phyloP scores from a whole-genome alignment of 495 filamentous ascomycete genomes.

The Penicillium cinerascens region DNA sequence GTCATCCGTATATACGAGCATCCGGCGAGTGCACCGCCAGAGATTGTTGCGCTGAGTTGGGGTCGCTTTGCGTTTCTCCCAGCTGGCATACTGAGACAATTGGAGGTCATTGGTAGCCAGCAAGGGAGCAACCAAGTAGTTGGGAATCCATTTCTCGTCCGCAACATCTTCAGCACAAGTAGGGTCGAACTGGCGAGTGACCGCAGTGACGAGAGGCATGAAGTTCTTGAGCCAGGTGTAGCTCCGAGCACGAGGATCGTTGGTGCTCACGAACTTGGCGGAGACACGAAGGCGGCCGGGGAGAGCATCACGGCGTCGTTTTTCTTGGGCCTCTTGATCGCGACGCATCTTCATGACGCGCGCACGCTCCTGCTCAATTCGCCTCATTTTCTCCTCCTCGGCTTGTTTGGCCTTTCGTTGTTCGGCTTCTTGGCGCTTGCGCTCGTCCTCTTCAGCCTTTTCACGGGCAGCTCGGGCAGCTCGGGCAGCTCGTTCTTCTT shows the following conservation, averaged over 20 bases:
- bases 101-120: constrained; percentile 73
- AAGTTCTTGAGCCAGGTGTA: constrained; percentile 47
- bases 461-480: constrained; percentile 44
- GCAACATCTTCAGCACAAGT: constrained; percentile 37
- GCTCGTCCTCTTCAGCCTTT: constrained; percentile 51
- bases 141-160: constrained; percentile 71
- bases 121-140: constrained; percentile 69
- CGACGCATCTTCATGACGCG: constrained; percentile 45
- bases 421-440: constrained; percentile 50
- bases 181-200: constrained; percentile 46
- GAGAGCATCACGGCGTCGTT: constrained; percentile 55
- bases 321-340: constrained; percentile 54
- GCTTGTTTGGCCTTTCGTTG: constrained; percentile 49
- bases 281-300: constrained; percentile 48
- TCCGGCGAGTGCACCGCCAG: constrained; percentile 52
- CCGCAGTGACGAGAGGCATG: constrained; percentile 50
- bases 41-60: constrained; percentile 46
- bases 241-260: constrained; percentile 41
- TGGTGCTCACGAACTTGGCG: constrained; percentile 48
- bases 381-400: constrained; percentile 53
- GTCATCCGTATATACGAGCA: constrained; percentile 47
- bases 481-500: constrained; percentile 42
- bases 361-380: constrained; percentile 55
- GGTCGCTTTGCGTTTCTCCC: constrained; percentile 55
- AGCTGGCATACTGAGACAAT: constrained; percentile 68